These are phyloP conservation scores for Boletus sp. DNA, from an alignment of 768 basidiomycete species.

Conservation along the genomic window DNA sequence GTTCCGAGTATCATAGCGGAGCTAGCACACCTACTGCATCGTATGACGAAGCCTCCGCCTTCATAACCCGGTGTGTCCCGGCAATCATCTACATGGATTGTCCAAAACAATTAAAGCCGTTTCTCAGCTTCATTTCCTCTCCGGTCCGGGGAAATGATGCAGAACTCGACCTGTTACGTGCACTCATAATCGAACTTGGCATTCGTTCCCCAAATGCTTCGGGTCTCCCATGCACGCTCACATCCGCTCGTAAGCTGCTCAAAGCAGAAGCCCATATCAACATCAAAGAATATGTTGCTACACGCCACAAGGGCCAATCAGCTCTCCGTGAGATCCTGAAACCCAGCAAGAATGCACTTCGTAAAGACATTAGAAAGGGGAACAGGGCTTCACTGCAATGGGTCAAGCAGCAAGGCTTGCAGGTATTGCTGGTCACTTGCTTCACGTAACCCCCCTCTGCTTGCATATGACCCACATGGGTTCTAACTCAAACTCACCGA, in stretches of 20 bases:
- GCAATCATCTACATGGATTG: neutral
- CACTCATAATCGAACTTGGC: slow-evolving; percentile 79
- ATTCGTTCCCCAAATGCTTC: slow-evolving; percentile 39
- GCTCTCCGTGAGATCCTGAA: slow-evolving; percentile 62
- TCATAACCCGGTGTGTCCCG: slow-evolving; percentile 25
- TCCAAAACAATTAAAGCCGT: neutral
- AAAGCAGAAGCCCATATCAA: slow-evolving; percentile 68
- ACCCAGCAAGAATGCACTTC: slow-evolving; percentile 56
- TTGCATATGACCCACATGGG: neutral
- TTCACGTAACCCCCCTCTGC: slow-evolving; percentile 28
- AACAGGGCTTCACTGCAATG: slow-evolving; percentile 45
- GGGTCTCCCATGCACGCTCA: slow-evolving; percentile 55
- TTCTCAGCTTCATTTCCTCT: slow-evolving; percentile 22
- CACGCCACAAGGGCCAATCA: slow-evolving; percentile 58
- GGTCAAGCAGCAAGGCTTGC: slow-evolving; percentile 63
- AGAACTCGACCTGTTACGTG: slow-evolving; percentile 63
- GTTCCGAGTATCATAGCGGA: slow-evolving; percentile 9
- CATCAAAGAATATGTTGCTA: slow-evolving; percentile 68
- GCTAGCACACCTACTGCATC: slow-evolving; percentile 13
- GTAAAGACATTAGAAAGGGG: slow-evolving; percentile 55
- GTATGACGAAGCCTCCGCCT: slow-evolving; percentile 26
- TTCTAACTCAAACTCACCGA: neutral
- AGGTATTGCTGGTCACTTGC: slow-evolving; percentile 59
- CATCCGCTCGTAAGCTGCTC: slow-evolving; percentile 63
- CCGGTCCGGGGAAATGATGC: slow-evolving; percentile 11